Conservation (phyloP, 345 rosid species). For the Citrus unshiu region DNA sequence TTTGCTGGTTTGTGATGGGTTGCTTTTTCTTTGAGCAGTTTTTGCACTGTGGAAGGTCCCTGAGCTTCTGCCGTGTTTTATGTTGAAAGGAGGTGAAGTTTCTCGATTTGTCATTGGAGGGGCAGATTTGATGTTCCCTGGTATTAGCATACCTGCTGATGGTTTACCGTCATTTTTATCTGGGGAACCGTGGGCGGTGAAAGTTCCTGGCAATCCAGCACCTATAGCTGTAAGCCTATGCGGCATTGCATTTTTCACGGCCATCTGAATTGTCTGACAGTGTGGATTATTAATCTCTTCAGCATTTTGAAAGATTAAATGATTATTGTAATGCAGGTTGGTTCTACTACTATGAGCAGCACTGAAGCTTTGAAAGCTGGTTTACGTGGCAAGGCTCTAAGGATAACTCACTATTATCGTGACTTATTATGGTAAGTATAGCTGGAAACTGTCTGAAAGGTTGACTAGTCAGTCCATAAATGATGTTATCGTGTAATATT, state of each 20-base stretch:
- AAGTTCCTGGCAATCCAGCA: constrained; percentile 89
- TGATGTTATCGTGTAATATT: constrained; percentile 29
- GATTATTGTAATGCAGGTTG: constrained; percentile 52
- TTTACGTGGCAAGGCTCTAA: constrained; percentile 89
- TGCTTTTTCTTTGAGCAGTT: constrained; percentile 42
- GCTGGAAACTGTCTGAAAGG: constrained; percentile 5
- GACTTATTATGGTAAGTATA: constrained; percentile 72
- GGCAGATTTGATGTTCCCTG: constrained; percentile 99
- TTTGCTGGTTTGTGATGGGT: background rate
- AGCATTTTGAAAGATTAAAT: constrained; percentile 14
- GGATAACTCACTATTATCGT: constrained; percentile 74
- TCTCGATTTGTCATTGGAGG: constrained; percentile 88
- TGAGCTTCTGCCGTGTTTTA: constrained; percentile 72
- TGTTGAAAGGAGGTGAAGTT: constrained; percentile 88
- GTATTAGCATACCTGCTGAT: constrained; percentile 61
- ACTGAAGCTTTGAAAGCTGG: constrained; percentile 79
- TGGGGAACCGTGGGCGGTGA: constrained; percentile 88
- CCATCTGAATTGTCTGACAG: background rate
- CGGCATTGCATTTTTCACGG: background rate
- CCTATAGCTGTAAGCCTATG: constrained; percentile 73
- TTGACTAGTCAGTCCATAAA: constrained; percentile 7
- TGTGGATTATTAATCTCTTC: background rate
- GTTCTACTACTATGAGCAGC: constrained; percentile 80
- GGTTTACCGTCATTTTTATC: constrained; percentile 68
- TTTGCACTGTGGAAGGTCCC: constrained; percentile 93